Evolutionary conservation across 1,284 basidiomycete genomes (phyloP).

Genomic region (Ustilago bromivora): DNA sequence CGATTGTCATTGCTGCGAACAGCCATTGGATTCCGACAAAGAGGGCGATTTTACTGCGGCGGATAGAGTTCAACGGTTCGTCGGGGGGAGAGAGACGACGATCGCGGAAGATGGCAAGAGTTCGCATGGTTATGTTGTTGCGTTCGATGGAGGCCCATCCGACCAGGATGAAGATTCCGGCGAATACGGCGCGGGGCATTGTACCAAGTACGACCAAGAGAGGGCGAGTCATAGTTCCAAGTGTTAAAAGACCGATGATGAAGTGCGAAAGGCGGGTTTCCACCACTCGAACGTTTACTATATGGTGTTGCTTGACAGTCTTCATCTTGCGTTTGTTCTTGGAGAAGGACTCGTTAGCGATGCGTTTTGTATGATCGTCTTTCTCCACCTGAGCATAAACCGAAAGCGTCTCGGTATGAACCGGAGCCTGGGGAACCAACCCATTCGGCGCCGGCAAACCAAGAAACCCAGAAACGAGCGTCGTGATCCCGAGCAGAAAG

Average conservation of each 20-base stretch:
- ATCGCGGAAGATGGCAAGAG: constrained; percentile 86
- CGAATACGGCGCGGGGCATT: constrained; percentile 64
- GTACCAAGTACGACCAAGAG: constrained; percentile 66
- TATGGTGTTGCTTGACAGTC: constrained; percentile 50
- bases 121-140: constrained; percentile 86
- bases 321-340: constrained; percentile 62
- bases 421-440: constrained; percentile 90
- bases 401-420: constrained; percentile 87
- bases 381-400: constrained; percentile 75
- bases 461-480: constrained; percentile 88
- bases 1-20: constrained; percentile 89
- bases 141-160: constrained; percentile 76
- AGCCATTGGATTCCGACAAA: constrained; percentile 84
- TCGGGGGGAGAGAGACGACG: constrained; percentile 60
- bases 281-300: constrained; percentile 62
- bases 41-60: constrained; percentile 80
- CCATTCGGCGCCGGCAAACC: constrained; percentile 94
- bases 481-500: constrained; percentile 87
- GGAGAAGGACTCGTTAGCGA: constrained; percentile 71
- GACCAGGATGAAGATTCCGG: constrained; percentile 69
- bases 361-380: constrained; percentile 45
- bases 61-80: constrained; percentile 78
- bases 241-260: constrained; percentile 65
- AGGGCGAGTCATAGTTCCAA: constrained; percentile 68
- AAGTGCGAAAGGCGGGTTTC: constrained; percentile 67